A percentile compares a stretch with the other conserved stretches of the same genome.
These are phyloP conservation scores for Kalaharituber pfeilii DNA, from an alignment of 2,329 filamentous ascomycete species.

Conservation along the genomic window DNA sequence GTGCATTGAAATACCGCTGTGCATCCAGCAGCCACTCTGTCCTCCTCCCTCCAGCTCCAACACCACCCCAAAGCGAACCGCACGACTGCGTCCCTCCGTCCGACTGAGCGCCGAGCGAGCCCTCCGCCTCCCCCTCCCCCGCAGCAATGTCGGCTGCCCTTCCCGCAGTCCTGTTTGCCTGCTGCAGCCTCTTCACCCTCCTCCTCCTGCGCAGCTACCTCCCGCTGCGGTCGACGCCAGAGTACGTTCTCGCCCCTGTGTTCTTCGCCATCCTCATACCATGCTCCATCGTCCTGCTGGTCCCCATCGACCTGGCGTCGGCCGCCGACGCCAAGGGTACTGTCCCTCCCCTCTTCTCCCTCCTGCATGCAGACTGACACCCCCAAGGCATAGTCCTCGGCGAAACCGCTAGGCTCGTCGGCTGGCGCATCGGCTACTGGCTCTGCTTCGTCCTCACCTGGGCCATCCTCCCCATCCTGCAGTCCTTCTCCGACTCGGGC, in stretches of 20 bases:
- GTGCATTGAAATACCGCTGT: too few relatives aligned
- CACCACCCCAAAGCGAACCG: too few relatives aligned
- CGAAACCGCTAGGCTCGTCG: slow-evolving; percentile 57
- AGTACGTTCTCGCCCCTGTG: slow-evolving; percentile 75
- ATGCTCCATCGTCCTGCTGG: slow-evolving; percentile 73
- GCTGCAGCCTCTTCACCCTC: slow-evolving; percentile 46
- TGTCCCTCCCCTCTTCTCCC: not conserved
- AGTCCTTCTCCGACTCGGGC: slow-evolving; percentile 86
- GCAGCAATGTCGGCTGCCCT: slow-evolving; percentile 14
- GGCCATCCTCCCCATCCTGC: slow-evolving; percentile 74
- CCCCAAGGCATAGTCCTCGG: slow-evolving; percentile 72
- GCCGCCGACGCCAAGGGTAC: slow-evolving; percentile 55
- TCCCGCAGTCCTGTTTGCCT: slow-evolving; percentile 20
- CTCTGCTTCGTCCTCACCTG: slow-evolving; percentile 88
- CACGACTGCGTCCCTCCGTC: too few relatives aligned
- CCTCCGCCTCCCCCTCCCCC: too few relatives aligned
- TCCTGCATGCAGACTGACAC: not conserved
- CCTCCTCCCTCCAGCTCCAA: too few relatives aligned
- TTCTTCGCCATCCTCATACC: slow-evolving; percentile 93
- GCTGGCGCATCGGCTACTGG: slow-evolving; percentile 95
- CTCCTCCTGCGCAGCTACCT: slow-evolving; percentile 79
- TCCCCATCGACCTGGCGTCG: slow-evolving; percentile 89
- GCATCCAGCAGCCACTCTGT: too few relatives aligned
- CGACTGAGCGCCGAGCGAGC: too few relatives aligned
- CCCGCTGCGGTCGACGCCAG: slow-evolving; percentile 74